Base-by-base conservation (phyloP, 176 grass and related monocot genomes). In the Eleusine coracana region DNA sequence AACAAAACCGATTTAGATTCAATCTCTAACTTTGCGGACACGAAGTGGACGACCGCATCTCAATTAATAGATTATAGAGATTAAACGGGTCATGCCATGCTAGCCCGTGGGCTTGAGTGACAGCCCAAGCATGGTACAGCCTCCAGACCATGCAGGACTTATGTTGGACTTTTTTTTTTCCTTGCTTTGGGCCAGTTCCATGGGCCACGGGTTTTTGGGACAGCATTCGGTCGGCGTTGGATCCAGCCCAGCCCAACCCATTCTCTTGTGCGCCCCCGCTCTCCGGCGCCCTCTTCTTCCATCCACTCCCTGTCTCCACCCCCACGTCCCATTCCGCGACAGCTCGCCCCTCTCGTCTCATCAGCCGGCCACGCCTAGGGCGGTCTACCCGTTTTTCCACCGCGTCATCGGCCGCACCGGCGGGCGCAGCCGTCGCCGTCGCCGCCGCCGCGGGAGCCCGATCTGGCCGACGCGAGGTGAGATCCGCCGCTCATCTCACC, bases 381-480 rank as follows among this genome's bases (percentile, higher is more conserved):
- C 29, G 45, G 68, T 52, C 34, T 31, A 23, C 64, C 68, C 49
- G 41, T 27, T 20, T 49, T n/a, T 31, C 31, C 64, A 58, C 38
- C 67, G 39, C 27, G 38, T 31, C 61, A 9, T 31, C 48, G 48
- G 31, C 65, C 6, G 2, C 70, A 60, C 40, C 44, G 23, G 54
- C 66, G 10, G 40, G 11, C 5, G 62, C 62, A 65, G 62, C 1
- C 27, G 1, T 17, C 65, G 7, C 74, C 21, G 41, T 21, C 51
- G 11, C 64, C 7, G 27, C 25, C 31, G 31, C 31, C 2, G 31
- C 31, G n/a, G 73, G 41, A 31, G 5, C 38, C n/a, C 64, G 85
- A 76, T 82, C 78, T 23, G 50, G 34, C 5, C 40, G 51, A 52
- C 40, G 40, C 55, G 9, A 82, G 78, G 85, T 87, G 71, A 82